phyloP scores from a whole-genome alignment of 176 grass and related monocot genomes.

The Oryza meridionalis region DNA sequence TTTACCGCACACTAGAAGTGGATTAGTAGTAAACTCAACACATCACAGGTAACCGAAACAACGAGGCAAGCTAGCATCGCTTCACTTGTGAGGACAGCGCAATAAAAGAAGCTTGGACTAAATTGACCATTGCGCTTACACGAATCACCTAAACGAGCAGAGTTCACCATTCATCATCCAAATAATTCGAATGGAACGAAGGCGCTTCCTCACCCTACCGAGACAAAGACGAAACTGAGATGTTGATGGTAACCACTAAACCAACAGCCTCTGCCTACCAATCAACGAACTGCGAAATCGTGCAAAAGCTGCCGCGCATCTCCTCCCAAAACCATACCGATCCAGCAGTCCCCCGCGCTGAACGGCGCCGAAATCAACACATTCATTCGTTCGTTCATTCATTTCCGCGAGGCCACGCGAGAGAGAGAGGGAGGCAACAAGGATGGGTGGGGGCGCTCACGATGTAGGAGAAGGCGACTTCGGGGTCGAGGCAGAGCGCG shows the following conservation, averaged over 20 bases:
- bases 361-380: neutral
- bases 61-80: neutral
- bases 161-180: neutral
- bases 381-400: neutral
- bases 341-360: neutral
- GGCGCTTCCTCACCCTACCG: neutral
- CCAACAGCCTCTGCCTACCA: neutral
- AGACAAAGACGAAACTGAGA: neutral
- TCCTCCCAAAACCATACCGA: neutral
- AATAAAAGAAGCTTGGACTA: neutral
- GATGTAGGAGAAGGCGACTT: constrained; percentile 74
- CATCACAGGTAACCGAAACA: neutral
- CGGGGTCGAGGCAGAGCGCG: constrained; percentile 48
- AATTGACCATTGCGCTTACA: neutral
- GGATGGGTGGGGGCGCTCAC: constrained; percentile 42
- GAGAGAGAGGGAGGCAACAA: too few relatives aligned
- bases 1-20: neutral
- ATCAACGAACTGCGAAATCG: neutral
- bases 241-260: neutral
- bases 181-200: neutral
- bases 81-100: neutral
- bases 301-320: neutral
- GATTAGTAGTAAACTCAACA: neutral
- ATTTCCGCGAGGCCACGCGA: neutral
- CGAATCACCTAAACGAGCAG: neutral